These are phyloP conservation scores for Lycium ferocissimum DNA, from an alignment of 257 asterid genomes.

Conservation along the genomic window DNA sequence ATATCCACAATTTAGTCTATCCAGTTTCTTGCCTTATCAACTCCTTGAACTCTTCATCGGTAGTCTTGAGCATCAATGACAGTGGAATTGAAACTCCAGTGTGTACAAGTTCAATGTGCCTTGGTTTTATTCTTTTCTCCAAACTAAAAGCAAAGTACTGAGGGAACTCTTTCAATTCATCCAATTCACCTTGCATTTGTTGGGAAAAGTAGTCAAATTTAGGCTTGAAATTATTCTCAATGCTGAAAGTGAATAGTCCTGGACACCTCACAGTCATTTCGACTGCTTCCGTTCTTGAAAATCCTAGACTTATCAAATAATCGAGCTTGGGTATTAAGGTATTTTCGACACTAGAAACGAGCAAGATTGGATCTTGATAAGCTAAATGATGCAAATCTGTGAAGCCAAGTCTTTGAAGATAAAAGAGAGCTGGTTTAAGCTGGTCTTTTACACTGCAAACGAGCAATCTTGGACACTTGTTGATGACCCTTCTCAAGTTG, in stretches of 20 bases:
- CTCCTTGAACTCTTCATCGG: constrained; percentile 70
- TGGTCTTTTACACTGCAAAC: constrained; percentile 72
- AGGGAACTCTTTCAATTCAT: constrained; percentile 73
- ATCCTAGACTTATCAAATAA: constrained; percentile 62
- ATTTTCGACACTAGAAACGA: constrained; percentile 82
- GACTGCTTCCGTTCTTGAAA: constrained; percentile 58
- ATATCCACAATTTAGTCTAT: constrained; percentile 20
- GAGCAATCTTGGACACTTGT: constrained; percentile 77
- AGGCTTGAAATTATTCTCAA: constrained; percentile 84
- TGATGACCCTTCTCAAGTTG: constrained; percentile 63
- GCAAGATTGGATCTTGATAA: constrained; percentile 69
- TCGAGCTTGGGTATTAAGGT: constrained; percentile 82
- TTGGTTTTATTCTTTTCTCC: constrained; percentile 81
- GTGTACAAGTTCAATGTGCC: constrained; percentile 60
- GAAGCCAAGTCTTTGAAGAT: constrained; percentile 74
- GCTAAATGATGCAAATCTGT: constrained; percentile 60
- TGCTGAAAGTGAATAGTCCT: constrained; percentile 73
- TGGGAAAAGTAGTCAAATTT: constrained; percentile 65
- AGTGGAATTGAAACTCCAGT: constrained; percentile 58
- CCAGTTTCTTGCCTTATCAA: constrained; percentile 44
- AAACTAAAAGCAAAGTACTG: constrained; percentile 85
- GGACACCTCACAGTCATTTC: constrained; percentile 87
- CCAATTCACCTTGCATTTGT: constrained; percentile 68
- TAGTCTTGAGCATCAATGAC: constrained; percentile 72
- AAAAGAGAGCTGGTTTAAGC: constrained; percentile 82